Evolutionary conservation across 1,139 yeast species (phyloP).

Genomic region (Taphrina wiesneri): DNA sequence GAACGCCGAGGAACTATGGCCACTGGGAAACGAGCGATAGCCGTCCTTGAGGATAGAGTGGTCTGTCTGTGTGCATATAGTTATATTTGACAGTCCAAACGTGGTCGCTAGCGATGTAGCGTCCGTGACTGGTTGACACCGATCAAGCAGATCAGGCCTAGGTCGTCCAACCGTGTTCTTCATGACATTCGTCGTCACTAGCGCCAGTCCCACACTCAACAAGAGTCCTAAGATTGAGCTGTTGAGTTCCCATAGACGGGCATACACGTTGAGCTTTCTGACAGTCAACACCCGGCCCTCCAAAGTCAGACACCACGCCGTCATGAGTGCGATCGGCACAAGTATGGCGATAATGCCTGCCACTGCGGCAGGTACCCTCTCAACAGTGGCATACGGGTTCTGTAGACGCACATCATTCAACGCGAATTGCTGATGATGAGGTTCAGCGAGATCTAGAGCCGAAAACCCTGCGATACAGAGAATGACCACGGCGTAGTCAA

Average conservation of each 20-base stretch:
- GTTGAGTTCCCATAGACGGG: slow-evolving; percentile 48
- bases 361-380: slow-evolving; percentile 56
- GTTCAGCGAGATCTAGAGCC: slow-evolving; percentile 49
- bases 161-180: slow-evolving; percentile 75
- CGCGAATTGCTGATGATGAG: slow-evolving; percentile 54
- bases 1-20: slow-evolving; percentile 57
- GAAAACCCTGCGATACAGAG: slow-evolving; percentile 43
- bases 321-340: slow-evolving; percentile 51
- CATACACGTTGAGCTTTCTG: slow-evolving; percentile 43
- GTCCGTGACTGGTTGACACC: slow-evolving; percentile 59
- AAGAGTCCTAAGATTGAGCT: slow-evolving; percentile 57
- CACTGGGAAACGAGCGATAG: slow-evolving; percentile 71
- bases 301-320: slow-evolving; percentile 46
- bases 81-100: slow-evolving; percentile 49
- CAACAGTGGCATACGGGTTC: slow-evolving; percentile 70
- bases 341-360: slow-evolving; percentile 49
- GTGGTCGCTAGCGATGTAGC: slow-evolving; percentile 28
- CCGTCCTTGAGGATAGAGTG: slow-evolving; percentile 60
- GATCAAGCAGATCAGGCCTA: slow-evolving; percentile 73
- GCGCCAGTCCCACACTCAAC: slow-evolving; percentile 56
- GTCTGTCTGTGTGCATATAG: slow-evolving; percentile 50
- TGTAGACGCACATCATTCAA: slow-evolving; percentile 59
- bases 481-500: slow-evolving; percentile 38
- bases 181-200: slow-evolving; percentile 62
- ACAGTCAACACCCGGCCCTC: slow-evolving; percentile 46